Conservation (phyloP, 2,329 filamentous ascomycete species). For the Diaporthe caulivora region DNA sequence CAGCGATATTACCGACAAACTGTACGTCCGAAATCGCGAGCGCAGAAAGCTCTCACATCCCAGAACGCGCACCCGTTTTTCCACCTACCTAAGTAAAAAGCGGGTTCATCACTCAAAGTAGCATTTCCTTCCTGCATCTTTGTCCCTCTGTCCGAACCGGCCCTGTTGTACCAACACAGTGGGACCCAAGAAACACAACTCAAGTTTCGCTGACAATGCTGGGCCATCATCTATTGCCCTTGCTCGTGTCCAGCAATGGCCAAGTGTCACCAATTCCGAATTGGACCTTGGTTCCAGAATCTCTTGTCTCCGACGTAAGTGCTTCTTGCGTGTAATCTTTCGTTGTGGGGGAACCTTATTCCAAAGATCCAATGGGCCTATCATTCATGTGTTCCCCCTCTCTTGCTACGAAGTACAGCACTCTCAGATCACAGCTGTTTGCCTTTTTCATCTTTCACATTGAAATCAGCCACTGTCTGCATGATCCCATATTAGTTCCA, state of each 20-base stretch:
- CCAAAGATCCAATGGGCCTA: not conserved
- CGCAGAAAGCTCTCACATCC: not conserved
- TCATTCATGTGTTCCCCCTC: no score
- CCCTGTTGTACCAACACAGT: no score
- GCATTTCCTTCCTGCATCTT: not conserved
- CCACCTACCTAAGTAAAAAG: not conserved
- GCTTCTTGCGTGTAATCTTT: no score
- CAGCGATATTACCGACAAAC: not conserved
- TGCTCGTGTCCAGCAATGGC: slow-evolving; percentile 10
- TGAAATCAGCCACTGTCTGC: no score
- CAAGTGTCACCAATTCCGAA: slow-evolving; percentile 5
- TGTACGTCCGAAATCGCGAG: not conserved
- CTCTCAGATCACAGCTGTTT: not conserved
- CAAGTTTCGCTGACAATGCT: not conserved
- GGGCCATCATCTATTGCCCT: not conserved
- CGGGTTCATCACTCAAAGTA: no score
- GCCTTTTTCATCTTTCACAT: not conserved
- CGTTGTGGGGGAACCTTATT: no score
- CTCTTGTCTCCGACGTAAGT: slow-evolving; percentile 16
- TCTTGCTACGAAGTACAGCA: no score
- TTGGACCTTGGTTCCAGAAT: slow-evolving; percentile 17
- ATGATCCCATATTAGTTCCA: no score
- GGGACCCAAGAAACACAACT: no score
- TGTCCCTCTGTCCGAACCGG: not conserved
- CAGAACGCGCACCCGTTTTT: not conserved